Percentiles rank a stretch among this genome's conserved stretches.
phyloP scores from a whole-genome alignment of 352 stramenopile genomes.

The Globisporangium parvum region DNA sequence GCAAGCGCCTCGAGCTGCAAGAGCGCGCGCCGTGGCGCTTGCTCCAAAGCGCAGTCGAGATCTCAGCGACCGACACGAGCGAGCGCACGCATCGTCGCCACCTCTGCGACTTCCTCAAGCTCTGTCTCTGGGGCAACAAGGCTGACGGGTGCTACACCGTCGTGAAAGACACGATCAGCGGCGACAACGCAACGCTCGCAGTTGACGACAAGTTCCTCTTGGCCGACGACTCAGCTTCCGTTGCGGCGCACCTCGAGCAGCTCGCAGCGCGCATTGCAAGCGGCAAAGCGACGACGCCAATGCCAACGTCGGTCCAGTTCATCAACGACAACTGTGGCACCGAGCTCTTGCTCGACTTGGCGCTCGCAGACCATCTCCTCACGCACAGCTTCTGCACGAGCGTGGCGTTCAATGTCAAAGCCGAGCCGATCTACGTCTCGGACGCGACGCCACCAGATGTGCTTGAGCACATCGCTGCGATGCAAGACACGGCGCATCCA shows the following conservation, averaged over 20 bases:
- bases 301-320: constrained; percentile 33
- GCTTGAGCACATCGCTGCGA: constrained; percentile 48
- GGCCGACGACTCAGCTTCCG: constrained; percentile 45
- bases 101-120: constrained; percentile 54
- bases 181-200: constrained; percentile 37
- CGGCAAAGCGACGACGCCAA: neutral
- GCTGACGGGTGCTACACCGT: constrained; percentile 71
- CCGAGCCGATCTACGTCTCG: constrained; percentile 75
- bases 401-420: constrained; percentile 71
- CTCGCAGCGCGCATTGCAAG: constrained; percentile 2
- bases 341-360: constrained; percentile 62
- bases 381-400: constrained; percentile 36
- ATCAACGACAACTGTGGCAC: constrained; percentile 83
- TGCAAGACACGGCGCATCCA: constrained; percentile 27
- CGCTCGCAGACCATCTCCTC: constrained; percentile 59
- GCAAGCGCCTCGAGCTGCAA: constrained; percentile 49
- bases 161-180: constrained; percentile 65
- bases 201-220: constrained; percentile 57
- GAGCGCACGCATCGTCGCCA: constrained; percentile 25
- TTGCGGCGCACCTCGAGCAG: constrained; percentile 35
- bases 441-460: constrained; percentile 62
- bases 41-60: constrained; percentile 43
- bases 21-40: constrained; percentile 50
- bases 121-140: constrained; percentile 77
- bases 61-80: constrained; percentile 18